Base-by-base conservation (phyloP, 306 rosid genomes). In the Prunus salicina region DNA sequence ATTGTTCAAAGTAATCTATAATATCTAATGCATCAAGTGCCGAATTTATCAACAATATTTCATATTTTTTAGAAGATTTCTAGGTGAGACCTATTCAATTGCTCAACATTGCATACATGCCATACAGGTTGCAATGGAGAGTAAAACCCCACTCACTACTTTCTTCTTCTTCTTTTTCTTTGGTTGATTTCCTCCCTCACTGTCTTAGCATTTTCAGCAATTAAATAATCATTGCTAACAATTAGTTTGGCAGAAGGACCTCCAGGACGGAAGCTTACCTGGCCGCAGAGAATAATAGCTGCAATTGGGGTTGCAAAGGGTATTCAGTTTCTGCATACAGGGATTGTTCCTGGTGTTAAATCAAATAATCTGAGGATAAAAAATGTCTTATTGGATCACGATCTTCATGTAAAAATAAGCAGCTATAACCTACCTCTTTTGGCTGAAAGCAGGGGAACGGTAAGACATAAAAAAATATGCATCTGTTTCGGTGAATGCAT, bases 271-370 rank as follows among this genome's bases (percentile, higher is more conserved):
- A 95, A 83, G 83, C 89, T 95, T 80, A 75, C 87, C 45, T 95
- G 97, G 99, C 73, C 80, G 47, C 97, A 90, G 55, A 92, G 99
- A 87, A 89, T 95, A 82, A 77, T 85, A 53, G 93, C 97, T 47
- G 91, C 96, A 32, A 90, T 95, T 45, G 97, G 93, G 84, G 88
- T 90, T 52, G 89, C 82, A 71, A 92, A 90, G 86, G 97, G 97
- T 64, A 75, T 95, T 87, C 99, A 89, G 76, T 95, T 92, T 86
- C 83, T 95, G 83, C 99, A 95, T 81, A 90, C 99, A 47, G 97
- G 99, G 76, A 90, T 83, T 47, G 95, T 92, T 76, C 97, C 99
- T 20, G 99, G 99, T 43, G 75, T 95, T 16, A 90, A 87, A 58
- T 89, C 93, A 20, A 88, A 89, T 75, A 92, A 88, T 85, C 79